Evolutionary conservation across 768 basidiomycete genomes (phyloP).

Genomic region (Boletales sp.): DNA sequence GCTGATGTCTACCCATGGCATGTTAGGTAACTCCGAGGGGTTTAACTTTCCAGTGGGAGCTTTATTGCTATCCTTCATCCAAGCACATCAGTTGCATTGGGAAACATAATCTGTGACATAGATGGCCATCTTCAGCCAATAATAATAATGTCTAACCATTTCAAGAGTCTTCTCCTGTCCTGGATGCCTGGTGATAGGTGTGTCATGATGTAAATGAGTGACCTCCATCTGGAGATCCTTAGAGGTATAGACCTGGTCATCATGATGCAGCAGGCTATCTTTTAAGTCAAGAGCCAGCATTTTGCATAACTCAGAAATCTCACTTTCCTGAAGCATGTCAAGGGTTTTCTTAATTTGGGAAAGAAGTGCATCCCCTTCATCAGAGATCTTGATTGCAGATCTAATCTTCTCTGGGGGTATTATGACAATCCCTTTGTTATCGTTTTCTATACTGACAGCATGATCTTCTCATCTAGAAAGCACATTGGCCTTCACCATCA

Average conservation of each 20-base stretch:
- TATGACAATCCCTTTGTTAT: neutral
- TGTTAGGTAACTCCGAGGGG: neutral
- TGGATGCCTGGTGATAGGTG: neutral
- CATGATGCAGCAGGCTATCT: no score
- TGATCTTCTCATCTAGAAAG: neutral
- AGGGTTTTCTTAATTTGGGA: no score
- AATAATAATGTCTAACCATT: neutral
- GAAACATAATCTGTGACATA: neutral
- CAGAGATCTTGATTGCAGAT: no score
- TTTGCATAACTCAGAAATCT: no score
- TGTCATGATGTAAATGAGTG: neutral
- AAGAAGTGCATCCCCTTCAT: no score
- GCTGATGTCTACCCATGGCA: neutral
- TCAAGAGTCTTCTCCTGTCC: neutral
- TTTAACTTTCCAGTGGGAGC: neutral
- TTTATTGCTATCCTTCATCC: neutral
- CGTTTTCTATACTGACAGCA: neutral
- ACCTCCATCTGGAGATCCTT: no score
- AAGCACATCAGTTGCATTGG: neutral
- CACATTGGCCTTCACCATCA: neutral
- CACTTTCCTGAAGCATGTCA: no score
- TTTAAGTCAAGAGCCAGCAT: no score
- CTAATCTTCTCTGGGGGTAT: neutral
- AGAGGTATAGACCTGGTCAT: no score
- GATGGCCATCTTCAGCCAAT: neutral